Percentiles rank a stretch among this genome's conserved stretches.
Conservation (phyloP, 176 grass and related monocot genomes). For the Oryza coarctata region DNA sequence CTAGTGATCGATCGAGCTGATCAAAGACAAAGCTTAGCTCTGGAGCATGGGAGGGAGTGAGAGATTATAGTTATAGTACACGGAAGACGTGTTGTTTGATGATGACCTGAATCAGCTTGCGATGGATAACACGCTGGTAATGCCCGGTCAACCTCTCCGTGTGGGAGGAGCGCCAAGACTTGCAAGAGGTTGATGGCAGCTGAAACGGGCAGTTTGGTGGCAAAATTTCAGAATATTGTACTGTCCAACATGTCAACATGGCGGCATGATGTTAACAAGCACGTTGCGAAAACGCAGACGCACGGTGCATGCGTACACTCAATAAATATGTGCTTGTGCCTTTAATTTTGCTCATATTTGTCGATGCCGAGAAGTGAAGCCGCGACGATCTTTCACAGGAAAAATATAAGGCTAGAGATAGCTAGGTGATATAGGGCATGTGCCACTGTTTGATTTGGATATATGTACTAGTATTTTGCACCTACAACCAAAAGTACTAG, state of each 20-base stretch:
- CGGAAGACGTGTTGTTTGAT: constrained; percentile 32
- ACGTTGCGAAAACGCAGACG: constrained; percentile 30
- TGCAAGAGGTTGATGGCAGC: background rate
- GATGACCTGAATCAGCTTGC: background rate
- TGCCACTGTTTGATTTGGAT: background rate
- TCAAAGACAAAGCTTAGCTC: background rate
- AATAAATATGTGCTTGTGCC: background rate
- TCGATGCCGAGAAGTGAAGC: background rate
- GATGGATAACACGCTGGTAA: background rate
- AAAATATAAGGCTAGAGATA: background rate
- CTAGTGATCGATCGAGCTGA: background rate
- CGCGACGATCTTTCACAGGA: background rate
- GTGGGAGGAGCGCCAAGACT: constrained; percentile 1
- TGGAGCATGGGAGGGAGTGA: constrained; percentile 12
- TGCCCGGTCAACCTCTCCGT: constrained; percentile 19
- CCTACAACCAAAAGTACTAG: too few species aligned
- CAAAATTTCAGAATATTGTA: background rate
- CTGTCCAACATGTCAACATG: background rate
- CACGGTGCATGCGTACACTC: background rate
- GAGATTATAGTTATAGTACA: constrained; percentile 31
- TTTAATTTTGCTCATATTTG: background rate
- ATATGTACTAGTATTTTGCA: background rate
- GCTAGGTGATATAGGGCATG: background rate
- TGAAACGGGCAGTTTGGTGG: background rate
- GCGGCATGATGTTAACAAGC: background rate